These are phyloP conservation scores for Dujonia santamariae DNA, from an alignment of 1,139 yeast species.

Conservation along the genomic window DNA sequence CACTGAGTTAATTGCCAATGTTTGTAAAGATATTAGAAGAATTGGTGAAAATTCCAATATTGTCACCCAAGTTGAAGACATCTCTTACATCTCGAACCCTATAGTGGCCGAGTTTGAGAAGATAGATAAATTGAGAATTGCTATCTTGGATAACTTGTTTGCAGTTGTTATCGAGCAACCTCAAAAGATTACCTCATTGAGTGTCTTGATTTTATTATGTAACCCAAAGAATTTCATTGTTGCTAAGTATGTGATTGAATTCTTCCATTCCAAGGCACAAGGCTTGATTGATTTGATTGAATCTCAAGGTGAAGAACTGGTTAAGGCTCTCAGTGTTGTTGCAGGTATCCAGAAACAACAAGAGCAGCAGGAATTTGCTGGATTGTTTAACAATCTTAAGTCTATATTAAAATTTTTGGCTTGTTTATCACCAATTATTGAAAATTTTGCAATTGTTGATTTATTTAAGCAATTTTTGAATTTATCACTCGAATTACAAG, in stretches of 20 bases:
- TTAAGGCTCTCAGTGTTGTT: constrained; percentile 1
- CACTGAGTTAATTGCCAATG: constrained; percentile 39
- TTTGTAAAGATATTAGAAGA: constrained; percentile 56
- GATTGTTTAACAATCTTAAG: constrained; percentile 73
- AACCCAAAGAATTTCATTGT: constrained; percentile 64
- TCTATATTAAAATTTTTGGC: constrained; percentile 69
- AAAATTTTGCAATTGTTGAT: constrained; percentile 47
- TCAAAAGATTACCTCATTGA: constrained; percentile 72
- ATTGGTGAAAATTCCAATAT: constrained; percentile 63
- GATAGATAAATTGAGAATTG: constrained; percentile 58
- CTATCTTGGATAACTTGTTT: constrained; percentile 59
- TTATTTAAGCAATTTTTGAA: constrained; percentile 55
- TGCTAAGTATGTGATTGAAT: constrained; percentile 70
- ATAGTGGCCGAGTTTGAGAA: constrained; percentile 67
- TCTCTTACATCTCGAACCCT: constrained; percentile 64
- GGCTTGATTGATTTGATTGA: constrained; percentile 38
- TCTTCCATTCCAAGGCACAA: constrained; percentile 61
- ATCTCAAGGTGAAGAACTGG: constrained; percentile 15
- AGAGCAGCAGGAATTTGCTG: constrained; percentile 43
- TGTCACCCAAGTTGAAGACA: constrained; percentile 55
- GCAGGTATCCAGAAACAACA: constrained; percentile 8
- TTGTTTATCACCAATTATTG: constrained; percentile 58
- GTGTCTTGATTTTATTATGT: constrained; percentile 67
- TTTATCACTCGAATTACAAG: constrained; percentile 56
- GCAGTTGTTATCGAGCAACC: constrained; percentile 87